Conservation (phyloP, 78 protist species). For the Blattamonas nauphoetae region DNA sequence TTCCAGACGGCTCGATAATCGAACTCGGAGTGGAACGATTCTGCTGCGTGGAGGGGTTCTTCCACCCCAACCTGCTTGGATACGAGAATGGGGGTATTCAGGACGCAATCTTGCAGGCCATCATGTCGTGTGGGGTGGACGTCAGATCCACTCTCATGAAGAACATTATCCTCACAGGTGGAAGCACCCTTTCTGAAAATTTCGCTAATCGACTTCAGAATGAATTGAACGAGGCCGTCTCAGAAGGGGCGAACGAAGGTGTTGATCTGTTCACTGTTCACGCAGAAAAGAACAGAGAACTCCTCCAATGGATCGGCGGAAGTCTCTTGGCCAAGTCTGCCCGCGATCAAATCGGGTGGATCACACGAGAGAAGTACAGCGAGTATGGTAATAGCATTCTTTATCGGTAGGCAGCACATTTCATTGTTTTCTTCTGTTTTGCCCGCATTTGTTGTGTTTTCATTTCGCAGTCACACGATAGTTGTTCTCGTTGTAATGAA, state of each 20-base stretch:
- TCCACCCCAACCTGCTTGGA: slow-evolving; percentile 70
- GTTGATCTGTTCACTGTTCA: too few species aligned
- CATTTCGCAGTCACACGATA: too few species aligned
- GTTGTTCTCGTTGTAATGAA: too few species aligned
- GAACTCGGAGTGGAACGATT: slow-evolving; percentile 66
- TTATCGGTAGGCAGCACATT: too few species aligned
- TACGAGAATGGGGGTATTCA: slow-evolving; percentile 44
- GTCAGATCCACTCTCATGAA: background rate
- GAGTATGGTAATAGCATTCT: slow-evolving; percentile 15
- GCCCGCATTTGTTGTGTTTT: too few species aligned
- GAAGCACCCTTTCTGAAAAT: slow-evolving; percentile 19
- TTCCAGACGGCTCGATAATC: background rate
- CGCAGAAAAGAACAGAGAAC: too few species aligned
- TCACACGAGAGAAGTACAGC: slow-evolving; percentile 9
- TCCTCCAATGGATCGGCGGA: slow-evolving; percentile 33
- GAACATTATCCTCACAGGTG: slow-evolving; percentile 17
- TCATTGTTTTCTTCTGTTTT: too few species aligned
- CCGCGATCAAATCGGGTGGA: background rate
- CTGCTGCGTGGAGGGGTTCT: slow-evolving; percentile 75
- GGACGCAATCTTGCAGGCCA: background rate
- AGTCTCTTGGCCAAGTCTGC: background rate
- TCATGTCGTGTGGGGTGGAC: background rate
- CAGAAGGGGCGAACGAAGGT: too few species aligned
- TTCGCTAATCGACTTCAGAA: slow-evolving; percentile 6
- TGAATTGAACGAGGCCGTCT: too few species aligned